A percentile compares a stretch with the other conserved stretches of the same genome.
phyloP scores from a whole-genome alignment of 2,329 filamentous ascomycete species.

The Colletotrichum sp. region DNA sequence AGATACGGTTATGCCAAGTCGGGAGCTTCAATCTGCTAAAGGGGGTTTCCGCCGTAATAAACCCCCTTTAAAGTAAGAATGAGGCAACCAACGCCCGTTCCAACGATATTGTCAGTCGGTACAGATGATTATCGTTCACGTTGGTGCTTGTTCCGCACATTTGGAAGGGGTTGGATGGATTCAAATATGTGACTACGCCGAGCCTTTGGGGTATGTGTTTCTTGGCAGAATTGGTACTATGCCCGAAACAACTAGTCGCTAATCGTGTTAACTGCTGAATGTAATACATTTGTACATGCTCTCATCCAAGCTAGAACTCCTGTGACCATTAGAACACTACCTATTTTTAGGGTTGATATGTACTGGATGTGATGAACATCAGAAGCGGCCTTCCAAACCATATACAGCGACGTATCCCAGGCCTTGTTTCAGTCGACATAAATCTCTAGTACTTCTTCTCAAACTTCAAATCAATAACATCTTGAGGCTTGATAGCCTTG shows the following conservation, averaged over 20 bases:
- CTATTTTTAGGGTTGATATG: neutral
- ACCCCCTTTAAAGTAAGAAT: accelerated
- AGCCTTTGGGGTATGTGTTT: neutral
- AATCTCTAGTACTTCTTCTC: neutral
- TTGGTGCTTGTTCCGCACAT: neutral
- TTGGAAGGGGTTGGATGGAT: neutral
- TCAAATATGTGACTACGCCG: neutral
- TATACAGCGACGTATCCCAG: neutral
- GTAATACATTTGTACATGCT: no score
- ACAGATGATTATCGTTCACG: neutral
- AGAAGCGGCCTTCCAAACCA: neutral
- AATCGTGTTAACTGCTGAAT: neutral
- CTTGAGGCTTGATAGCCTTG: neutral
- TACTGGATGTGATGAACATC: neutral
- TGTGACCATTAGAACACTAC: neutral
- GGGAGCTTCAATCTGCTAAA: neutral
- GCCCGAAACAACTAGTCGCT: neutral
- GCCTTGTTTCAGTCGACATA: neutral
- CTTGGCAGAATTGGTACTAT: neutral
- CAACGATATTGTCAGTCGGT: neutral
- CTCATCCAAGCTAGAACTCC: neutral
- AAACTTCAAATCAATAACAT: neutral
- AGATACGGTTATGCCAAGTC: neutral
- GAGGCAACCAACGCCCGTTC: neutral
- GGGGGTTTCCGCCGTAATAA: neutral